Conservation (phyloP, 768 basidiomycete genomes). For the Auricularia sp. region DNA sequence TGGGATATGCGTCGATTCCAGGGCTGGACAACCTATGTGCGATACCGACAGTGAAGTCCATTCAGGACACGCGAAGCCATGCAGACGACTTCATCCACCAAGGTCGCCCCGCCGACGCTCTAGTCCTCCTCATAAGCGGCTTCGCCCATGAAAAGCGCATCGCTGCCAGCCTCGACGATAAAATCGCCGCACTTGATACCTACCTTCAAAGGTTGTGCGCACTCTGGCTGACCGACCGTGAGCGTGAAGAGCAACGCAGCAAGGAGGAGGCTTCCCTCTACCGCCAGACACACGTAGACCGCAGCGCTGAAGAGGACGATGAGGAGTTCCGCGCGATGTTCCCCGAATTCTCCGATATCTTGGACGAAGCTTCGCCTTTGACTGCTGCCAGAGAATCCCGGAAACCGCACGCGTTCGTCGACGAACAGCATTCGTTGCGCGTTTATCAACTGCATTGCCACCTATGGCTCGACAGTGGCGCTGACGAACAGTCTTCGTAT, state of each 20-base stretch:
- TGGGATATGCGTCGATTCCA: background rate
- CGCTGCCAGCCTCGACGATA: slow-evolving; percentile 23
- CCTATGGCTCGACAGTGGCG: background rate
- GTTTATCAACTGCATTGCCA: background rate
- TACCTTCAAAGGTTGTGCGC: slow-evolving; percentile 60
- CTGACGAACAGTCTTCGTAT: background rate
- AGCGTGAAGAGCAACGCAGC: slow-evolving; percentile 53
- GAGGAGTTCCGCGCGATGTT: slow-evolving; percentile 77
- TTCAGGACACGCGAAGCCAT: slow-evolving; percentile 6
- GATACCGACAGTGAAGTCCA: slow-evolving; percentile 2
- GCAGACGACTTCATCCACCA: slow-evolving; percentile 1
- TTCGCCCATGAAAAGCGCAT: slow-evolving; percentile 34
- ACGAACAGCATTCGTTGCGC: background rate
- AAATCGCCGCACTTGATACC: slow-evolving; percentile 30
- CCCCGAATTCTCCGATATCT: slow-evolving; percentile 63
- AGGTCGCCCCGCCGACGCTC: slow-evolving; percentile 11
- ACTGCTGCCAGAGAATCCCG: too few species aligned
- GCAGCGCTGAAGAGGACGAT: slow-evolving; percentile 64
- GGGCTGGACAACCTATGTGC: background rate
- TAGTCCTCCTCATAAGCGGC: slow-evolving; percentile 41
- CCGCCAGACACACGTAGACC: slow-evolving; percentile 44
- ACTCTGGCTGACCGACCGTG: slow-evolving; percentile 79
- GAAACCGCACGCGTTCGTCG: background rate
- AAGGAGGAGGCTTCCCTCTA: slow-evolving; percentile 67
- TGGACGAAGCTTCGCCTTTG: slow-evolving; percentile 3